Conservation (phyloP, 192 early-diverging fungal genomes). For the Podila horticola region DNA sequence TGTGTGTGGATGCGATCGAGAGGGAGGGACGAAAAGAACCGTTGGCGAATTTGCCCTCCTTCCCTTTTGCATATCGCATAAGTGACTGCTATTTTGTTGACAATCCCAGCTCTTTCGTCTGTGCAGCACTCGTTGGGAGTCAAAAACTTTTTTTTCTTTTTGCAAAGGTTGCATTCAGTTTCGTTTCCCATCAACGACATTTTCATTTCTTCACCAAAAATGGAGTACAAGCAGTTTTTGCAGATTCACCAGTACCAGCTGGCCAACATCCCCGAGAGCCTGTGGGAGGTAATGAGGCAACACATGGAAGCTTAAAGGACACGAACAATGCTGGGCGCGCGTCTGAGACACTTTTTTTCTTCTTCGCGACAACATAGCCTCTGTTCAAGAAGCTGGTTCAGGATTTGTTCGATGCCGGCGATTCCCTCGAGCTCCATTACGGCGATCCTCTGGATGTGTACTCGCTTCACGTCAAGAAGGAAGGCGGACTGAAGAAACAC, state of each 20-base stretch:
- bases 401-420: constrained; percentile 63
- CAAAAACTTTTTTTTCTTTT: constrained; percentile 11
- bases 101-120: no score
- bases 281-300: constrained; percentile 59
- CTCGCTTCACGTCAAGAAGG: constrained; percentile 60
- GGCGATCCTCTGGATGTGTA: constrained; percentile 61
- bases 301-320: not conserved
- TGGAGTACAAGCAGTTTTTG: constrained; percentile 51
- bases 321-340: no score
- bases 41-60: no score
- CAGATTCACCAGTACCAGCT: constrained; percentile 64
- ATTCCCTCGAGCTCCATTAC: constrained; percentile 58
- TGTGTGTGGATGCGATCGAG: not conserved
- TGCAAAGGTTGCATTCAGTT: not conserved
- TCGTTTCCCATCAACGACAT: not conserved
- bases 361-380: constrained; percentile 30
- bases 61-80: no score
- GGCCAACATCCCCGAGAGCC: constrained; percentile 54
- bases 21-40: no score
- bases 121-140: no score
- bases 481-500: constrained; percentile 55
- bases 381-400: constrained; percentile 61
- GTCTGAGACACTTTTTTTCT: not conserved
- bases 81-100: no score
- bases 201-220: constrained; percentile 2